Evolutionary conservation across 768 basidiomycete species (phyloP).

Genomic region (Leccinum obscurum): DNA sequence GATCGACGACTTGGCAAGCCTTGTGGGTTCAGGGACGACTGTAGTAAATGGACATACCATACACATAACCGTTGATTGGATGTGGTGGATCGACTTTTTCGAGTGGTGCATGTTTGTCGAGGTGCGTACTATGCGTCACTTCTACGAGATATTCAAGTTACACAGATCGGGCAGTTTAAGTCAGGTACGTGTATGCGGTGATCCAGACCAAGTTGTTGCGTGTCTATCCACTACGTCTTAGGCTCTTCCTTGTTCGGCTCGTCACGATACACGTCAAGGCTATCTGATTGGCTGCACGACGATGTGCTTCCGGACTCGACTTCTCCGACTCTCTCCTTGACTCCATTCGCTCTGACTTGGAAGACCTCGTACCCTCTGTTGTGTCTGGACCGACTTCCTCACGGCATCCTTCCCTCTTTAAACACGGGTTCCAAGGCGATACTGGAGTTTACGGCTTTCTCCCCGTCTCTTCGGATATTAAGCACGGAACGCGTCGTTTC

Average conservation of each 20-base stretch:
- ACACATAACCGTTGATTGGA: slow-evolving; percentile 31
- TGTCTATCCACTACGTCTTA: neutral
- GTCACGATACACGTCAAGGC: neutral
- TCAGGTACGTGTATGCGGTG: slow-evolving; percentile 25
- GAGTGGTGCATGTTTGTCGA: slow-evolving; percentile 34
- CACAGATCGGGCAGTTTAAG: slow-evolving; percentile 11
- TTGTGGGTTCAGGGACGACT: slow-evolving; percentile 35
- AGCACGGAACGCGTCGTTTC: slow-evolving; percentile 42
- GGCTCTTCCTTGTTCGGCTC: neutral
- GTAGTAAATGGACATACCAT: slow-evolving; percentile 43
- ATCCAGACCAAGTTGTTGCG: neutral
- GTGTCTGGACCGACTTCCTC: slow-evolving; percentile 26
- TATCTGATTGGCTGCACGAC: neutral
- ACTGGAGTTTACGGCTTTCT: slow-evolving; percentile 42
- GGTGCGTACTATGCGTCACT: slow-evolving; percentile 17
- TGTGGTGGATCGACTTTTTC: slow-evolving; percentile 36
- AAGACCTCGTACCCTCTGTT: slow-evolving; percentile 13
- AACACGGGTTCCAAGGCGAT: slow-evolving; percentile 19
- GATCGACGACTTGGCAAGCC: slow-evolving; percentile 34
- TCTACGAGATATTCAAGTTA: slow-evolving; percentile 3
- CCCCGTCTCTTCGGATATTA: slow-evolving; percentile 34
- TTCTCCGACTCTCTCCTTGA: slow-evolving; percentile 15
- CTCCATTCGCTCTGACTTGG: slow-evolving; percentile 6
- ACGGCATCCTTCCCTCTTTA: slow-evolving; percentile 13
- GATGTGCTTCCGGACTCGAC: neutral